These are phyloP conservation scores for Platismatia glauca DNA, from an alignment of 495 filamentous ascomycete genomes.

Conservation along the genomic window DNA sequence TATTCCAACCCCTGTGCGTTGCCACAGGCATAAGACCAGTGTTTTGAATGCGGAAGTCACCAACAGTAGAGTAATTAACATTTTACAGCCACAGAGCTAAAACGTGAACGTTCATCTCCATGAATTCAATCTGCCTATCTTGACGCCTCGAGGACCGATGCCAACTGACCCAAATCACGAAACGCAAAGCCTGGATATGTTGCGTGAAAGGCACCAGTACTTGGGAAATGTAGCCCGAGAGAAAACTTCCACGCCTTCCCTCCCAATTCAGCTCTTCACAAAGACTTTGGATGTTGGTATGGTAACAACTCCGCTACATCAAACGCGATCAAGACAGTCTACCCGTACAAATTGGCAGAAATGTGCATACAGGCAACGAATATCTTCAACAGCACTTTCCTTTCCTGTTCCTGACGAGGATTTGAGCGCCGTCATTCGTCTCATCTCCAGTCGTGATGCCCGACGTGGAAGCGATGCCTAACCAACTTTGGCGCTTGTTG, in stretches of 20 bases:
- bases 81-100: too few relatives aligned
- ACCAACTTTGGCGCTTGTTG: conserved; percentile 45
- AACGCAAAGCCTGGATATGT: too few relatives aligned
- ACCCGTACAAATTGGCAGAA: neutral
- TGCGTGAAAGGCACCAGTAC: too few relatives aligned
- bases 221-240: too few relatives aligned
- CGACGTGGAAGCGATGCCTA: conserved; percentile 38
- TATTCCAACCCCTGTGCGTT: neutral
- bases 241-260: too few relatives aligned
- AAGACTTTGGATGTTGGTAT: neutral
- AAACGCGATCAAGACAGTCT: neutral
- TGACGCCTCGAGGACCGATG: too few relatives aligned
- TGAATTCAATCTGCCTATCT: too few relatives aligned
- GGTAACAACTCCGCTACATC: neutral
- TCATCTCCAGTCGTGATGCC: conserved; percentile 32
- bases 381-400: conserved; percentile 36
- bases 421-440: conserved; percentile 14
- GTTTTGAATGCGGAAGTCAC: neutral
- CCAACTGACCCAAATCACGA: too few relatives aligned
- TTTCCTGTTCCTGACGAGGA: conserved; percentile 18
- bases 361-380: neutral
- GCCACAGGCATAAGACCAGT: neutral
- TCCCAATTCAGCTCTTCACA: neutral
- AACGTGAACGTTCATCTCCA: too few relatives aligned
- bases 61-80: too few relatives aligned